Conservation (phyloP, 2,329 filamentous ascomycete species). For the Ascochyta koolunga region DNA sequence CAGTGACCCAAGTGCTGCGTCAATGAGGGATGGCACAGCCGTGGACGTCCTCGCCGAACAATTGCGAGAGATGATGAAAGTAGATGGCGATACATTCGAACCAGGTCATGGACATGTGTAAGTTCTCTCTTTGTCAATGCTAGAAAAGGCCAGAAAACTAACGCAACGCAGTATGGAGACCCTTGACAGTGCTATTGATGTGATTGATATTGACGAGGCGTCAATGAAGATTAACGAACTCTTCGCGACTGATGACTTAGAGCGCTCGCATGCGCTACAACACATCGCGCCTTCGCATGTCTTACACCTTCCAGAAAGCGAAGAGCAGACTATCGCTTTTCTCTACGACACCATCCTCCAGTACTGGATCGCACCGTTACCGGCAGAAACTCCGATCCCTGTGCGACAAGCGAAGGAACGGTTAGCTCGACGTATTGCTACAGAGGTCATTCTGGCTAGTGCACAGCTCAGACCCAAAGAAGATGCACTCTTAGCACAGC, state of each 20-base stretch:
- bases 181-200: conserved; percentile 18
- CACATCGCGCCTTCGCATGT: conserved; percentile 25
- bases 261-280: conserved; percentile 3
- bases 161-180: conserved; percentile 30
- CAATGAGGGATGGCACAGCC: conserved; percentile 11
- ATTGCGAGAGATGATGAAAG: conserved; percentile 21
- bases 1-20: neutral
- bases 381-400: conserved; percentile 27
- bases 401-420: conserved; percentile 40
- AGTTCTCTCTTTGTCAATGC: conserved; percentile 3
- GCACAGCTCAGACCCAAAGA: conserved; percentile 20
- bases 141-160: neutral
- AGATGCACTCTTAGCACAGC: conserved; percentile 15
- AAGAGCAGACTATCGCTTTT: conserved; percentile 26
- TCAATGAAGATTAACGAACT: conserved; percentile 32
- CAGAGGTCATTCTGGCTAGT: conserved; percentile 48
- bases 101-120: conserved; percentile 31
- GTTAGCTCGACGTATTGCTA: conserved; percentile 43
- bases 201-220: conserved; percentile 41
- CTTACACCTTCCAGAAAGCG: conserved; percentile 16
- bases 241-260: neutral
- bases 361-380: conserved; percentile 41
- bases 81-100: conserved; percentile 2
- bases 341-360: conserved; percentile 43
- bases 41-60: conserved; percentile 19